A percentile compares a stretch with the other conserved stretches of the same genome.
phyloP scores from a whole-genome alignment of 2,329 filamentous ascomycete species.

The Xenosphaeropsis pyriputrescens region DNA sequence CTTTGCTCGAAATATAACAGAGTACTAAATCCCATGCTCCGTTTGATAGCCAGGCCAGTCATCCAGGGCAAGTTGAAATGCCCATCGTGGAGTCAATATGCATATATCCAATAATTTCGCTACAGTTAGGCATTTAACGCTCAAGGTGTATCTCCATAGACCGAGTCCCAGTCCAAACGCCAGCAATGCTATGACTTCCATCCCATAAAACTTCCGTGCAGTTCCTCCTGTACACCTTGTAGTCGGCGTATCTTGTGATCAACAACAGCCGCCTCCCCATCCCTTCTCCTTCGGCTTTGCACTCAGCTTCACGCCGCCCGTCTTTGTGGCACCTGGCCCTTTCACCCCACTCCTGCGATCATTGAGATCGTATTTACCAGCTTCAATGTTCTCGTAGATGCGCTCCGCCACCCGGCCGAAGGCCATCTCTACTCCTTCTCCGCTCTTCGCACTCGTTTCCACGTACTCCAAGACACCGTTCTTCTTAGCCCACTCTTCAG shows the following conservation, averaged over 20 bases:
- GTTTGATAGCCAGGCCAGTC: no score
- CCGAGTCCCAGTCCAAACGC: no score
- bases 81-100: no score
- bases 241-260: not conserved
- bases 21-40: no score
- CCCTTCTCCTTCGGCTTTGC: not conserved
- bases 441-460: conserved; percentile 91
- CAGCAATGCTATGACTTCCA: not conserved
- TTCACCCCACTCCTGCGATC: conserved; percentile 89
- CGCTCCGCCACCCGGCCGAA: conserved; percentile 89
- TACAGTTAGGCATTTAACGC: not conserved
- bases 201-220: not conserved
- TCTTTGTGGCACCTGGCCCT: conserved; percentile 37
- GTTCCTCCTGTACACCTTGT: no score
- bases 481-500: conserved; percentile 72
- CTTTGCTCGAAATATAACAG: no score
- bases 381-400: conserved; percentile 95
- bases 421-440: conserved; percentile 83
- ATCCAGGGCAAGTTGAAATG: no score
- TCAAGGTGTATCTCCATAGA: not conserved
- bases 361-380: conserved; percentile 79
- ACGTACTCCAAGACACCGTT: conserved; percentile 90
- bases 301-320: conserved; percentile 14
- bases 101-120: no score
- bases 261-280: conserved; percentile 1